These are phyloP conservation scores for Grosmannia clavigera DNA, from an alignment of 2,329 filamentous ascomycete species.

Conservation along the genomic window DNA sequence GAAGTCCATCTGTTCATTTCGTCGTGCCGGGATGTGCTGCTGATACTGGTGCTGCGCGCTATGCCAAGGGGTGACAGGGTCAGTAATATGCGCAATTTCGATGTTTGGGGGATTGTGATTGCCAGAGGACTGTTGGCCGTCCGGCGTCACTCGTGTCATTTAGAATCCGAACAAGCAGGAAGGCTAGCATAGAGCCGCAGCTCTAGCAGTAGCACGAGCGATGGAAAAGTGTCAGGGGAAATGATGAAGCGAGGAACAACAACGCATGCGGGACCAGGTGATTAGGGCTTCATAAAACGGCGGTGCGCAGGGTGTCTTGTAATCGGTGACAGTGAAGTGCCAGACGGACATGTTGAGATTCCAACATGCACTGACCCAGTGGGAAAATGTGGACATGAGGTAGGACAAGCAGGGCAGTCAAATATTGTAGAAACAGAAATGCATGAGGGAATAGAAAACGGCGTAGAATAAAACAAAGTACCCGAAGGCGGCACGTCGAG, in stretches of 20 bases:
- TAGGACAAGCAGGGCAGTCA: background rate
- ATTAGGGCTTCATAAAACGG: background rate
- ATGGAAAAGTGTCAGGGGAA: background rate
- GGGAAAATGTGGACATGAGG: background rate
- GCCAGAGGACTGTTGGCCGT: background rate
- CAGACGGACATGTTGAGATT: background rate
- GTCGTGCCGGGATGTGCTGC: conserved; percentile 28
- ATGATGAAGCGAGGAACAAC: background rate
- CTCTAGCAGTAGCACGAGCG: background rate
- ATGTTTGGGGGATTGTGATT: background rate
- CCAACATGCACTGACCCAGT: background rate
- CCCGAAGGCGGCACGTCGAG: background rate
- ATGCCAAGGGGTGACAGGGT: conserved; percentile 22
- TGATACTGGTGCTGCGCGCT: conserved; percentile 31
- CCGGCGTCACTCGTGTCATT: background rate
- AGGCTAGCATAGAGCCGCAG: background rate
- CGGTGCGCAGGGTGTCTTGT: background rate
- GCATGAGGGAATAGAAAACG: background rate
- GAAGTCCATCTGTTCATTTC: conserved; percentile 18
- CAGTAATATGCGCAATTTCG: conserved; percentile 17
- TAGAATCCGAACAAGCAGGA: background rate
- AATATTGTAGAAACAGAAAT: background rate
- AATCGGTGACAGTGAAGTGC: background rate
- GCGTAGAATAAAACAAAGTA: background rate
- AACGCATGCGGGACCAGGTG: background rate